Evolutionary conservation across 2,329 filamentous ascomycete genomes (phyloP), one percentile per base, ranked within the genome.

Genomic region (Fusarium pilosicola): DNA sequence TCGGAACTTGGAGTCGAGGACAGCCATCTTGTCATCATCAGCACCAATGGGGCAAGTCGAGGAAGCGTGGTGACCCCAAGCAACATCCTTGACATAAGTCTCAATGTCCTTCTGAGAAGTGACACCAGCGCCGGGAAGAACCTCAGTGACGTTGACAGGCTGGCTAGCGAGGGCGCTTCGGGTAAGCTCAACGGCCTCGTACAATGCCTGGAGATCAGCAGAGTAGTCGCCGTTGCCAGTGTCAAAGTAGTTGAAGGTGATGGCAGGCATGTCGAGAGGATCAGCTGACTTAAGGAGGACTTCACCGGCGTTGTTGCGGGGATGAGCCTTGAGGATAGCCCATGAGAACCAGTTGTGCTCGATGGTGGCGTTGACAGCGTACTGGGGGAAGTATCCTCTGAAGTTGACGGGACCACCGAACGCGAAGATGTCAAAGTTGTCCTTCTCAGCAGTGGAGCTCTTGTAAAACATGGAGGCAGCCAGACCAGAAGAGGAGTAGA

Each of bases 211-310:
- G 14, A 88, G 77, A 52, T 89, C 85, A 38, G 84, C 82, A 0
- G 80, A 81, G 7, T 84, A 82, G 12, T 88, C 87, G 28, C 85
- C 83, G 26, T 78, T 82, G 26, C 88, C 87, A 0, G 84, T 83
- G 52, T 86, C 84, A 81, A 89, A 91, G 80, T 87, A 91, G 79
- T 90, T 88, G 83, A 91, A 92, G 56, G 84, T 83, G 73, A 94
- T 92, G 11, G 87, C 79, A 0, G 92, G 92, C 7, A 85, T 83
- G 61, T 93, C 91, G 2, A 88, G 87, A 1, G 92, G 91, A 77
- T 94, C 87, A 0, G 87, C 81, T 0, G 89, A 91, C 22, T 84
- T 84, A 10, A 94, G 86, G 7, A 81, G 86, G 8, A 94, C 91
- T 3, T 86, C 87, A 14, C 92, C 92, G 11, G 87, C 88, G 3